Percentiles rank a stretch among this genome's conserved stretches.
Evolutionary conservation across 176 grass and related monocot species (phyloP).

Genomic region (Lolium perenne): DNA sequence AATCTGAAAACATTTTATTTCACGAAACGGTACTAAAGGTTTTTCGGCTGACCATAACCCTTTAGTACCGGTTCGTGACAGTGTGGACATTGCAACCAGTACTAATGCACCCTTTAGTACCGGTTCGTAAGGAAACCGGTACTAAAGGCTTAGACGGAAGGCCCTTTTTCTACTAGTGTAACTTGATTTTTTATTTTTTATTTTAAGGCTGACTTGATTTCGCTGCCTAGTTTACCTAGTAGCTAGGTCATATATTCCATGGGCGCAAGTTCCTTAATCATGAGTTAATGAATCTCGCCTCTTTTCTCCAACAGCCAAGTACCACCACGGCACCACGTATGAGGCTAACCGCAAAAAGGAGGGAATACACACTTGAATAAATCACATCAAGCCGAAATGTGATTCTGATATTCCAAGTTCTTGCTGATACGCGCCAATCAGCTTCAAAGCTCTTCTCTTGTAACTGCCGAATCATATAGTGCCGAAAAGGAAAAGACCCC

Average conservation of each 20-base stretch:
- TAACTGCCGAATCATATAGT: constrained; percentile 1
- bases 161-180: too few relatives aligned
- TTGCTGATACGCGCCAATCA: background rate
- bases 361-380: background rate
- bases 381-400: background rate
- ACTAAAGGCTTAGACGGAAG: too few relatives aligned
- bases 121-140: too few relatives aligned
- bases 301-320: background rate
- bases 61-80: too few relatives aligned
- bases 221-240: background rate
- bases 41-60: too few relatives aligned
- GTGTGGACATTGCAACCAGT: too few relatives aligned
- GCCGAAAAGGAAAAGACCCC: too few relatives aligned
- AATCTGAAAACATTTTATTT: too few relatives aligned
- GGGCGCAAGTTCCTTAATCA: background rate
- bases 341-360: background rate
- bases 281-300: background rate
- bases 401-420: background rate
- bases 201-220: background rate
- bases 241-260: constrained; percentile 33
- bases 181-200: too few relatives aligned
- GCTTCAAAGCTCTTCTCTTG: background rate
- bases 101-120: too few relatives aligned
- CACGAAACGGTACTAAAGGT: too few relatives aligned
- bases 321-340: background rate